Percentiles rank a stretch among this genome's conserved stretches.
Conservation (phyloP, 2,329 filamentous ascomycete species). For the Pyricularia grisea region DNA sequence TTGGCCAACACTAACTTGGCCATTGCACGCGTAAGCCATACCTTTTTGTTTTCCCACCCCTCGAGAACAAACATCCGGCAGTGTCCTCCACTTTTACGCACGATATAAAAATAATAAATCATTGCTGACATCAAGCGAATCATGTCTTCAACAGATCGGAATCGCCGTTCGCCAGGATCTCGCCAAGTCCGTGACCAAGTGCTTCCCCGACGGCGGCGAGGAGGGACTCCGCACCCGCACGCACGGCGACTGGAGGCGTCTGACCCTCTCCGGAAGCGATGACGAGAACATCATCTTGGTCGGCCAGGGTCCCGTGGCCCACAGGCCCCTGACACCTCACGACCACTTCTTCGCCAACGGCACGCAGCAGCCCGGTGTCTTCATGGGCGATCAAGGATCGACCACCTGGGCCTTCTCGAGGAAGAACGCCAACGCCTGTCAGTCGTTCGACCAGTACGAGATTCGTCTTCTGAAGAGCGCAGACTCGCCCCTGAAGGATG, state of each 20-base stretch:
- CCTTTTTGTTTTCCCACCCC: no score
- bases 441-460: background rate
- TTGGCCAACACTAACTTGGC: background rate
- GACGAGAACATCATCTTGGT: background rate
- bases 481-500: background rate
- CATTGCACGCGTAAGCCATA: background rate
- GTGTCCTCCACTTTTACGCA: background rate
- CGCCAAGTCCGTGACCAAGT: background rate
- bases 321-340: background rate
- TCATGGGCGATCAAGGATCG: background rate
- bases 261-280: background rate
- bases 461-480: background rate
- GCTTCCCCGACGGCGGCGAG: background rate
- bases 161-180: background rate
- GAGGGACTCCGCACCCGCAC: background rate
- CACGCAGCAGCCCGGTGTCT: background rate
- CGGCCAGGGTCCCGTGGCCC: background rate
- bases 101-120: background rate
- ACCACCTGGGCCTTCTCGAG: slow-evolving; percentile 1
- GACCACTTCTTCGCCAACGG: slow-evolving; percentile 1
- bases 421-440: background rate
- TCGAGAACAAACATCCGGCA: no score
- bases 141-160: background rate
- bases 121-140: background rate
- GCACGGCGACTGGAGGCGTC: background rate